Conservation (phyloP, 2,329 filamentous ascomycete genomes). For the Verticillium longisporum region DNA sequence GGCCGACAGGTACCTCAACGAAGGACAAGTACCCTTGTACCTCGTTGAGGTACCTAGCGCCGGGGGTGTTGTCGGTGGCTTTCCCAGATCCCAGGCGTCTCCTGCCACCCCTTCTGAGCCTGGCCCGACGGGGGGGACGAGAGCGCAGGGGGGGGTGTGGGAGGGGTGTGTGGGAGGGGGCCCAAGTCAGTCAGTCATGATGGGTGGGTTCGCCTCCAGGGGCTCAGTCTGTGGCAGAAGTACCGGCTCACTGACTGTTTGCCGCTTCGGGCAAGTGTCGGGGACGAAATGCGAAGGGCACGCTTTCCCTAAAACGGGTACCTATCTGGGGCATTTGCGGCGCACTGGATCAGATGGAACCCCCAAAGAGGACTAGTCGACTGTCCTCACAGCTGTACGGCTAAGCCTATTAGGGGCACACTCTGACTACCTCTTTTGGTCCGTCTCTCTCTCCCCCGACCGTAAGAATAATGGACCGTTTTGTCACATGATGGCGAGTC, state of each 20-base stretch:
- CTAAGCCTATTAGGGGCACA: background rate
- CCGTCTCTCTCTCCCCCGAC: background rate
- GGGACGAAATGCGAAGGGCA: background rate
- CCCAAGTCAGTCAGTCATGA: slow-evolving; percentile 1
- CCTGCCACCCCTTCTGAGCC: background rate
- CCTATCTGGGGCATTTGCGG: background rate
- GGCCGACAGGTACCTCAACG: slow-evolving; percentile 2
- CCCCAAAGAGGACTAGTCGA: background rate
- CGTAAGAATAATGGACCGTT: background rate
- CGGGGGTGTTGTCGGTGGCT: slow-evolving; percentile 4
- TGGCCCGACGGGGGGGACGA: background rate
- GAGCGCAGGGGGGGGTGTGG: background rate
- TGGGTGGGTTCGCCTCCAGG: background rate
- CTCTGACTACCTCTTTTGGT: background rate
- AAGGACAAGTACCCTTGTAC: slow-evolving; percentile 1
- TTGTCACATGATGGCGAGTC: background rate
- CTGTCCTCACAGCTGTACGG: background rate
- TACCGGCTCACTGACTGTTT: background rate
- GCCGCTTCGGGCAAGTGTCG: background rate
- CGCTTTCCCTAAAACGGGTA: background rate
- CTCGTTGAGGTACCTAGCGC: slow-evolving; percentile 4
- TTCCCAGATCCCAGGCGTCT: slow-evolving; percentile 1
- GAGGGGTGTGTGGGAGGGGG: background rate
- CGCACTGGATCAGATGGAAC: background rate
- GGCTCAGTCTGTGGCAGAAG: background rate